Evolutionary conservation across 192 early-diverging fungal genomes (phyloP).

Genomic region (Backusella australiensis): DNA sequence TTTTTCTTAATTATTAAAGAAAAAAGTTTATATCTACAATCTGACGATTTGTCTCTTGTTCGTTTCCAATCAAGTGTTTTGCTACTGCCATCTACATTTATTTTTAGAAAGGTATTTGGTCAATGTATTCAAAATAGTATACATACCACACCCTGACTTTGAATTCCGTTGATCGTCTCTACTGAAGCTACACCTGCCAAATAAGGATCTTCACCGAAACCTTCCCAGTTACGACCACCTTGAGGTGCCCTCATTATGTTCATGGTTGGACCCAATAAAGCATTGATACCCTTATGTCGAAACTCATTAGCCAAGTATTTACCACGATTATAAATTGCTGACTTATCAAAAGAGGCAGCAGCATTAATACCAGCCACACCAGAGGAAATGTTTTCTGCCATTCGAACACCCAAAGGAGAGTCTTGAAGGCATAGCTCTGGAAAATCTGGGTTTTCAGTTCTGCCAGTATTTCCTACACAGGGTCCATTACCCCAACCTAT

Average conservation of each 20-base stretch:
- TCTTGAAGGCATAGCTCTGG: conserved; percentile 39
- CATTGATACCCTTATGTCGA: conserved; percentile 51
- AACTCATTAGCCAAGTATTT: conserved; percentile 53
- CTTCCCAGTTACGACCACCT: conserved; percentile 26
- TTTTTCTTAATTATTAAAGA: not conserved
- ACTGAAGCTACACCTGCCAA: conserved; percentile 7
- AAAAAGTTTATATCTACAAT: not conserved
- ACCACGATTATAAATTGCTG: conserved; percentile 46
- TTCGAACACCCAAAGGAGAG: conserved; percentile 36
- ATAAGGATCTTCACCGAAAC: conserved; percentile 27
- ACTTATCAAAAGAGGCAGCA: conserved; percentile 59
- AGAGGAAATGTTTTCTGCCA: conserved; percentile 39
- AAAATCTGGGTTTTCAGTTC: conserved; percentile 40
- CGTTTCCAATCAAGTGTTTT: conserved; percentile 25
- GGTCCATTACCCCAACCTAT: conserved; percentile 33
- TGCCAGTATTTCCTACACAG: conserved; percentile 53
- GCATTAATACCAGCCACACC: conserved; percentile 53
- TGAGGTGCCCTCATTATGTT: conserved; percentile 20
- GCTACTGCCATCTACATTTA: not conserved
- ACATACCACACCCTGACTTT: conserved; percentile 21
- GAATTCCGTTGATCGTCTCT: conserved; percentile 16
- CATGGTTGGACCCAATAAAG: conserved; percentile 50
- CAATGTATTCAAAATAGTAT: not conserved
- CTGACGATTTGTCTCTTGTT: conserved; percentile 20
- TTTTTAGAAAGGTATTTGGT: not conserved